Base-by-base conservation (phyloP, 2,329 filamentous ascomycete species). In the Monilinia fructigena region DNA sequence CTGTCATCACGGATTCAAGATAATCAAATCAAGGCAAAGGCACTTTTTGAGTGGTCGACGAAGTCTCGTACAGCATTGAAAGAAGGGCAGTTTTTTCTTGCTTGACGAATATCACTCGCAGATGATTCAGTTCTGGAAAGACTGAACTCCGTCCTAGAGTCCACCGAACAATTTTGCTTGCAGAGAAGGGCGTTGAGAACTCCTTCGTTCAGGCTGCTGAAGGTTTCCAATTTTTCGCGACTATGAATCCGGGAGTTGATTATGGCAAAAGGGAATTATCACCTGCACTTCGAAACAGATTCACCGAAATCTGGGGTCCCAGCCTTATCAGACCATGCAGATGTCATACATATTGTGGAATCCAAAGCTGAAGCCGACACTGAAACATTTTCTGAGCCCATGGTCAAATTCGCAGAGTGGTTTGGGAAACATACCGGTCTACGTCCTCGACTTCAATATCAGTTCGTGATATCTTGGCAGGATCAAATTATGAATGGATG, bases 261-360 rank as follows among this genome's bases (percentile, higher is more conserved):
- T 99, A 98, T 76, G 95, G 95, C 70, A 99, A 99, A 80, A 92
- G 94, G 72, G 95, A 99, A 77, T 84, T 99, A 16, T 99, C 95
- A 0, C 95, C 95, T 3, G 96, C 95, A 18, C 81, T 99, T 68
- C 86, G 95, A 55, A 99, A 99, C 76, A 91, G 95, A 68, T 97
- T 99, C 76, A 99, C 95, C 0, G 95, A 99, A 78, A 97, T 99
- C 11, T 99, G 95, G 95, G 95, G 95, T 98, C 0, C 93, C 95
- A 1, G 86, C 93, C 1, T 80, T 98, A 67, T 93, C 92, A 0
- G 91, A 94, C 68, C 85, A 87, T 62, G 88, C 93, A 40, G 96
- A 99, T 75, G 89, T 98, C 45, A 79, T 93, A 26, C 90, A 96
- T 54, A 99, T 99, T 71, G 87, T 98, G 20, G 81, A 83, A 62